These are phyloP conservation scores for Alternaria metachromatica DNA, from an alignment of 2,329 filamentous ascomycete genomes.

Conservation along the genomic window DNA sequence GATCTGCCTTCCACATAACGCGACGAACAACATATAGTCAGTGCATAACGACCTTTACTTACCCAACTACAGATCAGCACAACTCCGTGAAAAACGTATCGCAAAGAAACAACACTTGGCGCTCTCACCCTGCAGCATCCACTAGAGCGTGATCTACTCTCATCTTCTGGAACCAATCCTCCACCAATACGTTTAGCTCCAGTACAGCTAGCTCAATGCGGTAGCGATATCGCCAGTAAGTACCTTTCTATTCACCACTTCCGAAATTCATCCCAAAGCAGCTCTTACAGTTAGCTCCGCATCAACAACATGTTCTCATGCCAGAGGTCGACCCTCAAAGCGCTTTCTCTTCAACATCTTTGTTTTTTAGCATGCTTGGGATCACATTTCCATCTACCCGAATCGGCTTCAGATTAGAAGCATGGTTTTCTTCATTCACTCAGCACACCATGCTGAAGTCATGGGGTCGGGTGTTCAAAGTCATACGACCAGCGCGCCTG, in stretches of 20 bases:
- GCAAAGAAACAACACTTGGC: neutral
- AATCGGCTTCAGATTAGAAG: neutral
- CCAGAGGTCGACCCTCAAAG: neutral
- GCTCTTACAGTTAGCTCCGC: neutral
- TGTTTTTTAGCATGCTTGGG: neutral
- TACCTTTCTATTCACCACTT: neutral
- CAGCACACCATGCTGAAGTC: neutral
- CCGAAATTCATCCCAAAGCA: neutral
- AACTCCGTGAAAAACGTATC: neutral
- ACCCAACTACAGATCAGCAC: conserved; percentile 5
- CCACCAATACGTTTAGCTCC: neutral
- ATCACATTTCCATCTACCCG: neutral
- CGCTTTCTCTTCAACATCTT: neutral
- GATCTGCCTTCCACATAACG: conserved; percentile 4
- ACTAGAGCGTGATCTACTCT: neutral
- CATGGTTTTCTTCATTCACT: neutral
- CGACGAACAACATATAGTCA: conserved; percentile 9
- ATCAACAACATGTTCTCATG: neutral
- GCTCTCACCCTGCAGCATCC: neutral
- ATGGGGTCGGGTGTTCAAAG: neutral
- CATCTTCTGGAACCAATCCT: neutral
- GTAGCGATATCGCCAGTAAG: conserved; percentile 19
- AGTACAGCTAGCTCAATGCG: conserved; percentile 17
- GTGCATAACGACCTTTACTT: conserved; percentile 5
- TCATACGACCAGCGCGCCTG: neutral